These are phyloP conservation scores for Exophiala sp. DNA, from an alignment of 2,329 filamentous ascomycete species.

Conservation along the genomic window DNA sequence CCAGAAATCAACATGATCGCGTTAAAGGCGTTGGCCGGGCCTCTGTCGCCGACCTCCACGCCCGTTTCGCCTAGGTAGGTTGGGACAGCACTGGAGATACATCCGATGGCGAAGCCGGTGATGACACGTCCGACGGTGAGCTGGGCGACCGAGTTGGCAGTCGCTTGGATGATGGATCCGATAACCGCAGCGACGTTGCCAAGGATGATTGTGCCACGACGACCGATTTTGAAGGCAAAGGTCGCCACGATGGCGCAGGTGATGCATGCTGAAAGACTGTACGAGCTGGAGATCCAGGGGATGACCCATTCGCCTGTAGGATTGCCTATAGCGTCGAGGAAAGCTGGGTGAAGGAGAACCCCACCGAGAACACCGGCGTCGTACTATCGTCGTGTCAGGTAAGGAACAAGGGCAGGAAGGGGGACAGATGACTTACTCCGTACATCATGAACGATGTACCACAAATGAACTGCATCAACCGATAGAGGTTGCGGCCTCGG, in stretches of 20 bases:
- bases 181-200: slow-evolving; percentile 30
- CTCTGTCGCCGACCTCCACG: slow-evolving; percentile 29
- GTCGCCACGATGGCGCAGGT: slow-evolving; percentile 29
- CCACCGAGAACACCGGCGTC: slow-evolving; percentile 37
- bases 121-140: slow-evolving; percentile 23
- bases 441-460: slow-evolving; percentile 36
- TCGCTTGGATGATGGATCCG: slow-evolving; percentile 32
- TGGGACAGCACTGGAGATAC: slow-evolving; percentile 32
- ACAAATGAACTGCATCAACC: slow-evolving; percentile 21
- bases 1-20: slow-evolving; percentile 31
- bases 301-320: slow-evolving; percentile 19
- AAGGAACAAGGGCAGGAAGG: background rate
- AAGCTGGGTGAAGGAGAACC: slow-evolving; percentile 31
- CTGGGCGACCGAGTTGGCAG: slow-evolving; percentile 31
- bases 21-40: slow-evolving; percentile 30
- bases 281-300: slow-evolving; percentile 33
- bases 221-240: slow-evolving; percentile 30
- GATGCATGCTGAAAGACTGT: slow-evolving; percentile 23
- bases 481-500: slow-evolving; percentile 16
- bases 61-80: slow-evolving; percentile 35
- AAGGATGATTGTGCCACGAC: slow-evolving; percentile 30
- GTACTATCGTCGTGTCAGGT: slow-evolving; percentile 20
- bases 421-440: slow-evolving; percentile 17
- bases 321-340: slow-evolving; percentile 32
- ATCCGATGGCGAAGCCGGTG: slow-evolving; percentile 34